Evolutionary conservation across 1,139 yeast species (phyloP).

Genomic region (Arxiozyma slooffiae): DNA sequence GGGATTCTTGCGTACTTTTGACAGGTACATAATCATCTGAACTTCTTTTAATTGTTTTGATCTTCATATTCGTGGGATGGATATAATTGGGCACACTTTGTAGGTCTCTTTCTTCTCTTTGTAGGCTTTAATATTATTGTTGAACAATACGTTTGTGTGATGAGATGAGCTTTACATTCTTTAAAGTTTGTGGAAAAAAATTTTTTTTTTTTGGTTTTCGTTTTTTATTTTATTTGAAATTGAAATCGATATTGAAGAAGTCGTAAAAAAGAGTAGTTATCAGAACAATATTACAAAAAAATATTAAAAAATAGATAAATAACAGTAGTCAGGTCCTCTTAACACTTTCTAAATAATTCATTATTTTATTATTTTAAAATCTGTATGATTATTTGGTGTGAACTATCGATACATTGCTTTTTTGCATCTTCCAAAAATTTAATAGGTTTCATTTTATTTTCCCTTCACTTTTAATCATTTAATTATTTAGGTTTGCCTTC

Average conservation of each 20-base stretch:
- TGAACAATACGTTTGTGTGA: neutral
- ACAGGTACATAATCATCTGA: conserved; percentile 89
- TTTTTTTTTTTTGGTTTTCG: too few species aligned
- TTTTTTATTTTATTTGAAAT: neutral
- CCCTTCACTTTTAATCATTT: neutral
- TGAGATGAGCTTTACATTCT: neutral
- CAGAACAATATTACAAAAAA: too few species aligned
- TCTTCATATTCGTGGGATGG: conserved; percentile 41
- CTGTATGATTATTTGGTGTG: too few species aligned
- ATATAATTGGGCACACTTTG: neutral
- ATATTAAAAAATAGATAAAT: too few species aligned
- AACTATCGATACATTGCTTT: neutral
- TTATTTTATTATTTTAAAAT: too few species aligned
- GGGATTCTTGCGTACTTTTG: conserved; percentile 76
- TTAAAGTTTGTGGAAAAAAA: neutral
- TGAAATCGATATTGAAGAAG: neutral
- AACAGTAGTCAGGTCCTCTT: too few species aligned
- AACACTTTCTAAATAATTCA: too few species aligned
- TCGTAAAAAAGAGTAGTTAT: neutral
- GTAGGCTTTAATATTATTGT: neutral
- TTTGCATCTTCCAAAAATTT: too few species aligned
- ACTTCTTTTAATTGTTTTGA: conserved; percentile 83
- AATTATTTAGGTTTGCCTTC: too few species aligned
- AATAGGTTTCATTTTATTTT: neutral
- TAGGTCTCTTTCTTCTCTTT: neutral